Evolutionary conservation across 805 yeast genomes (phyloP).

Genomic region (Lipomyces chichibuensis): DNA sequence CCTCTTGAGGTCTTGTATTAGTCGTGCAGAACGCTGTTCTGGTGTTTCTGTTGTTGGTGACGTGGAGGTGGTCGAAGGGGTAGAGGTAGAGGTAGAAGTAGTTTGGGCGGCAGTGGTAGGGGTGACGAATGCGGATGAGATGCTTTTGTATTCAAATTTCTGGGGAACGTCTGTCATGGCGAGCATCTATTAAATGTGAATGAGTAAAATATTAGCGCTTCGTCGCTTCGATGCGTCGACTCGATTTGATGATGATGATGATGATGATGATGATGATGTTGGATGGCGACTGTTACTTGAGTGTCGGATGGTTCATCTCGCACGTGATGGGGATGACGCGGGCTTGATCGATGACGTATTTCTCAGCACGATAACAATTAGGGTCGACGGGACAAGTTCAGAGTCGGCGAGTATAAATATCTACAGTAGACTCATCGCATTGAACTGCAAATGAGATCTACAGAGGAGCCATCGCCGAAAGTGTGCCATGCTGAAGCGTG

Average conservation of each 20-base stretch:
- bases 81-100: not conserved
- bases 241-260: no score
- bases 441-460: no score
- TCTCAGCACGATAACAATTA: no score
- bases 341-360: not conserved
- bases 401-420: no score
- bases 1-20: slow-evolving; percentile 17
- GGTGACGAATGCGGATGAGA: slow-evolving; percentile 17
- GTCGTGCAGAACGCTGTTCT: slow-evolving; percentile 6
- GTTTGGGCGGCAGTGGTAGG: not conserved
- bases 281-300: no score
- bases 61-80: not conserved
- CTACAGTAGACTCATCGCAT: no score
- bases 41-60: not conserved
- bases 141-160: slow-evolving; percentile 11
- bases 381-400: no score
- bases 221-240: no score
- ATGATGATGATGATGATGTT: no score
- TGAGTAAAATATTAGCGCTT: no score
- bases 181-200: not conserved
- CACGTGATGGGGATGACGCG: not conserved
- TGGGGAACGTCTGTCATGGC: not conserved
- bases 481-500: slow-evolving; percentile 81
- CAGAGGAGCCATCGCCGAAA: slow-evolving; percentile 27
- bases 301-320: no score